Evolutionary conservation across 2,329 filamentous ascomycete species (phyloP).

Genomic region (Trichoderma koningii): DNA sequence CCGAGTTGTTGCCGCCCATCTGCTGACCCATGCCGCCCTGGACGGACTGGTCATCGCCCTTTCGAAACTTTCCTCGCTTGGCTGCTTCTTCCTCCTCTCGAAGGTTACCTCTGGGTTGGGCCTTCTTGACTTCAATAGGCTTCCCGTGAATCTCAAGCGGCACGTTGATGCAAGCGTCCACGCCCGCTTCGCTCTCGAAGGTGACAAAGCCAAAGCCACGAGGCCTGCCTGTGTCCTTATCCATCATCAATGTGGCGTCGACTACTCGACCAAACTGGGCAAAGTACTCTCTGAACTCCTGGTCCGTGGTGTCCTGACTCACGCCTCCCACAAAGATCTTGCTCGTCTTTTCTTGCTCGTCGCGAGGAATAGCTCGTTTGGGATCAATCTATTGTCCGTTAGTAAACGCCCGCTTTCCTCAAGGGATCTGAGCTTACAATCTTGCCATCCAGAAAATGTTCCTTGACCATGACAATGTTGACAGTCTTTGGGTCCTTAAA

Average conservation of each 20-base stretch:
- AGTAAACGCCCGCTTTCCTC: constrained; percentile 31
- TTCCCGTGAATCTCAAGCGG: constrained; percentile 93
- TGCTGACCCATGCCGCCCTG: constrained; percentile 46
- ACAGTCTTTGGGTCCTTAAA: constrained; percentile 98
- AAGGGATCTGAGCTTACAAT: constrained; percentile 66
- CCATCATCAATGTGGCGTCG: constrained; percentile 99
- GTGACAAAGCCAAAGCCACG: constrained; percentile 98
- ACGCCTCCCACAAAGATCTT: constrained; percentile 99
- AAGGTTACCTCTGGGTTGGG: constrained; percentile 91
- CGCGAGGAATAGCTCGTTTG: constrained; percentile 93
- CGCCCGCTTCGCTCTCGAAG: constrained; percentile 92
- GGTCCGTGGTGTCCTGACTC: constrained; percentile 93
- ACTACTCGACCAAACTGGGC: constrained; percentile 94
- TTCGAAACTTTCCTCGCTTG: constrained; percentile 62
- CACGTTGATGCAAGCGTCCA: constrained; percentile 83
- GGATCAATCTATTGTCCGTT: constrained; percentile 76
- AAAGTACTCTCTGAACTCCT: constrained; percentile 96
- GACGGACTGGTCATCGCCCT: constrained; percentile 50
- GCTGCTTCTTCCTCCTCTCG: constrained; percentile 82
- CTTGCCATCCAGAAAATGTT: constrained; percentile 96
- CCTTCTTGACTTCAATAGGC: constrained; percentile 97
- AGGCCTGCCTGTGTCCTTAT: constrained; percentile 97
- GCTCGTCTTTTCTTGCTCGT: constrained; percentile 96
- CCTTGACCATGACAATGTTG: constrained; percentile 99
- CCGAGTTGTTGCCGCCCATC: constrained; percentile 49